These are phyloP conservation scores for Fusarium sulawesiense DNA, from an alignment of 2,329 filamentous ascomycete species.

Conservation along the genomic window DNA sequence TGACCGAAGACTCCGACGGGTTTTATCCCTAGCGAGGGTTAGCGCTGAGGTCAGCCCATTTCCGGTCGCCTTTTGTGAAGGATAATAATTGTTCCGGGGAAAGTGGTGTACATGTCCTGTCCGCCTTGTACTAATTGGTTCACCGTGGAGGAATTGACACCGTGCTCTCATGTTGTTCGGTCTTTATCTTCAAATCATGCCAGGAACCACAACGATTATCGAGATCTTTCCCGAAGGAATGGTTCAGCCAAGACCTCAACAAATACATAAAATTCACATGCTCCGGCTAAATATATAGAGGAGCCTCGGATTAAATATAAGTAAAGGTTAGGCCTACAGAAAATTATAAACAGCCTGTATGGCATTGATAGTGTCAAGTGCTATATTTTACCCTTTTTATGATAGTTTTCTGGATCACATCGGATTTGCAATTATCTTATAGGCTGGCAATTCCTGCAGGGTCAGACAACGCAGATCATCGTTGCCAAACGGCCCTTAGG, in stretches of 20 bases:
- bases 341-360: neutral
- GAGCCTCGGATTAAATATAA: neutral
- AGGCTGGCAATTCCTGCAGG: neutral
- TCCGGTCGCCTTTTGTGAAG: neutral
- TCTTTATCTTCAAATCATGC: neutral
- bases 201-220: neutral
- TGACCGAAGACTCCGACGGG: neutral
- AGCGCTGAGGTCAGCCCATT: conserved; percentile 7
- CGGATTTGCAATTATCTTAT: neutral
- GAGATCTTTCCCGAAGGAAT: neutral
- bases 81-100: neutral
- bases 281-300: neutral
- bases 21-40: neutral
- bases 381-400: neutral
- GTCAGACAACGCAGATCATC: neutral
- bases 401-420: neutral
- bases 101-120: accelerated
- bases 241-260: neutral
- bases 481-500: neutral
- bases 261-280: neutral
- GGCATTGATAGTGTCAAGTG: too few relatives aligned
- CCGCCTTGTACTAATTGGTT: neutral
- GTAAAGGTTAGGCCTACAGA: neutral
- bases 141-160: neutral
- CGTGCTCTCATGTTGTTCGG: neutral